A percentile compares a stretch with the other conserved stretches of the same genome.
Evolutionary conservation across 2,329 filamentous ascomycete genomes (phyloP).

Genomic region (Emmonsia crescens): DNA sequence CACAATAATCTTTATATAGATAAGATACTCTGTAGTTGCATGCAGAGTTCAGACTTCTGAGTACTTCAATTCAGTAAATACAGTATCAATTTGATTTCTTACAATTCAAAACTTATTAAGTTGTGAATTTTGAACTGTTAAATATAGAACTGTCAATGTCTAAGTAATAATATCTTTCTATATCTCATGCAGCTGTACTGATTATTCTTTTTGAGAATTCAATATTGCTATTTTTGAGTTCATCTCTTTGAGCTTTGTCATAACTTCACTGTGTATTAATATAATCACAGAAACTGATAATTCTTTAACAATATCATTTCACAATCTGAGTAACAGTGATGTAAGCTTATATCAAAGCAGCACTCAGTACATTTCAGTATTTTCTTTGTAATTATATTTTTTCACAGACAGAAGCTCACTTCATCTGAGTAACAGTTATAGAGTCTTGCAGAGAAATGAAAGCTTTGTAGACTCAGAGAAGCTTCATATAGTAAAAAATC

Average conservation of each 20-base stretch:
- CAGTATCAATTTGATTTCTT: neutral
- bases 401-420: neutral
- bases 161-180: neutral
- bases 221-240: neutral
- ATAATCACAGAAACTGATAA: neutral
- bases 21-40: neutral
- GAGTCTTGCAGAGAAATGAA: neutral
- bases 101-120: neutral
- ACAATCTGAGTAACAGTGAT: neutral
- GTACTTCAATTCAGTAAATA: neutral
- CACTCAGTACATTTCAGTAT: neutral
- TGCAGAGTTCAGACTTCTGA: neutral
- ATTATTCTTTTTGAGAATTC: neutral
- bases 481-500: neutral
- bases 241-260: neutral
- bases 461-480: neutral
- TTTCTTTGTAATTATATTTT: neutral
- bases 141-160: neutral
- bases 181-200: neutral
- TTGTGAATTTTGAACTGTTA: neutral
- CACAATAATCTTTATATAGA: neutral
- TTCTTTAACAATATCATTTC: neutral
- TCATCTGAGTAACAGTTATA: neutral
- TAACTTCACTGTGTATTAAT: neutral
- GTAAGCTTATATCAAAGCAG: neutral